A percentile compares a stretch with the other conserved stretches of the same genome.
These are phyloP conservation scores for Pseudocercospora cruenta DNA, from an alignment of 2,329 filamentous ascomycete genomes.

Conservation along the genomic window DNA sequence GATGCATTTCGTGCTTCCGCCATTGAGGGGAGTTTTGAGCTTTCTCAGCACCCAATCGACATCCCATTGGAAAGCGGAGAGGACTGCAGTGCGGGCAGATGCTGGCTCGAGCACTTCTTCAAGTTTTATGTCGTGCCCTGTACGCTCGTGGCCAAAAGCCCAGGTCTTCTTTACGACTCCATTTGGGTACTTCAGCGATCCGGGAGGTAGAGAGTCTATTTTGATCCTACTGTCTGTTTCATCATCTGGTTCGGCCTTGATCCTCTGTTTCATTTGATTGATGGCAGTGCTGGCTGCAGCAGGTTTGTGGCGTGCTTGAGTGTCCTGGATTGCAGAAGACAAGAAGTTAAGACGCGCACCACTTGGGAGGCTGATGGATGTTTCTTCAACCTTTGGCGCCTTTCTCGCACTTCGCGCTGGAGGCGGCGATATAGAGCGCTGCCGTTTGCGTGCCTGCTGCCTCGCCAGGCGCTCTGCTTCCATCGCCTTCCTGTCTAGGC, in stretches of 20 bases:
- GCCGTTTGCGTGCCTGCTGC: constrained; percentile 63
- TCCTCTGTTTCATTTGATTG: constrained; percentile 21
- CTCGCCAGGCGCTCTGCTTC: constrained; percentile 80
- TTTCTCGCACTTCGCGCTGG: constrained; percentile 31
- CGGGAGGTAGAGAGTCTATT: constrained; percentile 9
- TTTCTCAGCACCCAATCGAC: constrained; percentile 71
- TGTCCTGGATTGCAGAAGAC: constrained; percentile 27
- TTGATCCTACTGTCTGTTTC: neutral
- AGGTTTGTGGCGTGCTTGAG: constrained; percentile 30
- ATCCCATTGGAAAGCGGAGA: constrained; percentile 89
- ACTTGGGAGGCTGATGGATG: constrained; percentile 24
- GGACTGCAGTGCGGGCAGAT: constrained; percentile 72
- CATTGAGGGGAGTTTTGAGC: constrained; percentile 63
- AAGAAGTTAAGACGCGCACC: constrained; percentile 34
- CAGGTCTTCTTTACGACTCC: constrained; percentile 84
- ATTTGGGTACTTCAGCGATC: constrained; percentile 50
- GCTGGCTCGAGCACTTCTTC: constrained; percentile 81
- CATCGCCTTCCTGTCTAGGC: constrained; percentile 78
- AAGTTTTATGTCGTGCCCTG: constrained; percentile 76
- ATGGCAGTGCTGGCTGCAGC: constrained; percentile 29
- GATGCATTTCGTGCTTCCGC: constrained; percentile 54
- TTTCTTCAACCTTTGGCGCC: constrained; percentile 30
- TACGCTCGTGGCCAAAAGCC: constrained; percentile 64
- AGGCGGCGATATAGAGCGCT: constrained; percentile 49
- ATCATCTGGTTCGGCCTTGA: constrained; percentile 19